Evolutionary conservation across 1,284 basidiomycete species (phyloP), one percentile per base, ranked within the genome.

Genomic region (Polyporus tsugae): DNA sequence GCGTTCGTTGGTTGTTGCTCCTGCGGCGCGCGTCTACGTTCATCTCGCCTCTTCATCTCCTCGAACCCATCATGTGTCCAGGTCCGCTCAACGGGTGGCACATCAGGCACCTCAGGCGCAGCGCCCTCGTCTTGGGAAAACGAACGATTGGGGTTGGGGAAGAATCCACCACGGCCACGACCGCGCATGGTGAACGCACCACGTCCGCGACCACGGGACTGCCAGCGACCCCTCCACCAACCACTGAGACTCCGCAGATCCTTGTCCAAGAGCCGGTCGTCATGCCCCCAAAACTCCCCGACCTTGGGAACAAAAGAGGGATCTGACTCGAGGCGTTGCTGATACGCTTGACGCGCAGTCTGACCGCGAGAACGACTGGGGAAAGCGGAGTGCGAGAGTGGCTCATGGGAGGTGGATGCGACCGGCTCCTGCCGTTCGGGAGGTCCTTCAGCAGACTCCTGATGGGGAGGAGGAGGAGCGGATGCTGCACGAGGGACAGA

Each of bases 211-310:
- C 89, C 87, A 19, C 90, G 85, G 58, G 87, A 86, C 75, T 91
- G 87, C 90, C 92, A 91, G 67, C 87, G 87, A 55, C 89, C 93
- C 72, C 92, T 85, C 93, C 93, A 92, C 93, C 92, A 95, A 9
- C 86, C 89, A 82, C 90, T 93, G 68, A 93, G 81, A 79, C 89
- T 91, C 68, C 91, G 87, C 63, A 92, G 79, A 72, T 91, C 89
- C 82, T 90, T 93, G 81, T 89, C 93, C 78, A 91, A 81, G 70
- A 91, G 82, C 60, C 95, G 90, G 78, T 96, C 94, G 78, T 96
- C 95, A 76, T 96, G 95, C 9, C 93, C 91, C 95, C 94, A 97
- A 76, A 96, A 97, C 70, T 91, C 91, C 69, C 95, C 95, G 15
- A 95, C 92, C 35, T 89, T 91, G 29, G 95, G 95, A 38, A 94